Percentiles rank a stretch among this genome's conserved stretches.
phyloP scores from a whole-genome alignment of 2,329 filamentous ascomycete genomes.

The Colletotrichum musae region DNA sequence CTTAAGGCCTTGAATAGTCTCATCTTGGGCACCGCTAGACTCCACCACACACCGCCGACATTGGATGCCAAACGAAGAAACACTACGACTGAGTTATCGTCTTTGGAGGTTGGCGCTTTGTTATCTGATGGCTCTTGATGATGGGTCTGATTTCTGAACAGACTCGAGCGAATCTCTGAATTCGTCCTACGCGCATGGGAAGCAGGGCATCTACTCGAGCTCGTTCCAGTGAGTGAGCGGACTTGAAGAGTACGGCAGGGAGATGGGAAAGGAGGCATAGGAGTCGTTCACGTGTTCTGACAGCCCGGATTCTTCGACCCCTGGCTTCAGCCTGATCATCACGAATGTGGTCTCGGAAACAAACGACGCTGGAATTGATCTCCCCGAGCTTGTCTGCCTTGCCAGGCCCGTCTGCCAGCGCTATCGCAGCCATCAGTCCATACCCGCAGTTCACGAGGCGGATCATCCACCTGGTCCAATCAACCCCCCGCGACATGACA shows the following conservation, averaged over 20 bases:
- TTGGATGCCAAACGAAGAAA: constrained; percentile 8
- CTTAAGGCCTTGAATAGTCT: constrained; percentile 38
- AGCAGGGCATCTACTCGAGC: neutral
- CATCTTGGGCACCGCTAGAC: constrained; percentile 32
- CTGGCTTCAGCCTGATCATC: neutral
- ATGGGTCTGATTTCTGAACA: neutral
- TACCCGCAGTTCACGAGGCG: constrained; percentile 30
- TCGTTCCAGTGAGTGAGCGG: neutral
- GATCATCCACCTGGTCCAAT: constrained; percentile 21
- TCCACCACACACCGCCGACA: constrained; percentile 38
- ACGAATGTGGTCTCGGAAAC: constrained; percentile 9
- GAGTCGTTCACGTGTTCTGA: neutral
- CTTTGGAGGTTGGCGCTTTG: neutral
- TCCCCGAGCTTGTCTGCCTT: constrained; percentile 27
- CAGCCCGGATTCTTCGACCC: neutral
- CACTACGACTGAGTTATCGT: constrained; percentile 24
- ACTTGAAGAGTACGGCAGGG: neutral
- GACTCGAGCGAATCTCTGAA: neutral
- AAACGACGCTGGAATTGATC: constrained; percentile 10
- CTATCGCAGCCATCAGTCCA: constrained; percentile 21
- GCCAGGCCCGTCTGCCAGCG: constrained; percentile 16
- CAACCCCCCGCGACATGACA: constrained; percentile 23
- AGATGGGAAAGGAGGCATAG: too few species aligned
- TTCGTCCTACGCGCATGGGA: too few species aligned
- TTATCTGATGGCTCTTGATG: neutral